Base-by-base conservation (phyloP, 2,329 filamentous ascomycete species). In the Colletotrichum sp. region DNA sequence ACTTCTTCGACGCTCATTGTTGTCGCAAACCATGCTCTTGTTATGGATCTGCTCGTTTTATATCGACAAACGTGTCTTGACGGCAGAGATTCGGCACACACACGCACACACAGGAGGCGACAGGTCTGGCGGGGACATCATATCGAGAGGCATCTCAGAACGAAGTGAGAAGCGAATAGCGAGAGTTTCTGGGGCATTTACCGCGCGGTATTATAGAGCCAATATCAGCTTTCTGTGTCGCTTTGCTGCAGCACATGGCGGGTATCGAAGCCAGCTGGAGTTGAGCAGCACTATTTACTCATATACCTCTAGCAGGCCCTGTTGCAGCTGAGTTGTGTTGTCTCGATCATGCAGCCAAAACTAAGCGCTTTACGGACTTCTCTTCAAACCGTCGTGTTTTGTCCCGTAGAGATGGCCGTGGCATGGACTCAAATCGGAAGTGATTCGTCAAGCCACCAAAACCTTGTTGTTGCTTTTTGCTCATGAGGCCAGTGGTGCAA, bases 301-400 rank as follows among this genome's bases (percentile, higher is more conserved):
- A 4, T 8, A 7, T 39, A 3, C 8, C 36, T 19, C 36, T 39
- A 8, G 5, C 16, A 4, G 4, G 16, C 36, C n/a, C 11, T 49
- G 11, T 49, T 8, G n/a, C 0, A 49, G n/a, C n/a, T 13, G n/a
- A 0, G 3, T 22, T 12, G 11, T 49, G 11, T 0, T 13, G 6
- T 52, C 0, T 2, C 5, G 0, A 49, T n/a, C 39, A 22, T n/a
- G 0, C 19, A 49, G 39, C 19, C 39, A 3, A 11, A n/a, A 1
- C 7, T 0, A 1, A 49, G 0, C 3, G 39, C 39, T 49, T 49
- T n/a, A 12, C 9, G 3, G 19, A 49, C 3, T n/a, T 49, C 39
- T 7, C 3, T n/a, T n/a, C 19, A 7, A 49, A 4, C 19, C 39
- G 1, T 6, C 19, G 39, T 2, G 0, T 49, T 1, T 12, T 49